Evolutionary conservation across 129 eudicot species (phyloP), one percentile per base, ranked within the genome.

Genomic region (Tanacetum coccineum): DNA sequence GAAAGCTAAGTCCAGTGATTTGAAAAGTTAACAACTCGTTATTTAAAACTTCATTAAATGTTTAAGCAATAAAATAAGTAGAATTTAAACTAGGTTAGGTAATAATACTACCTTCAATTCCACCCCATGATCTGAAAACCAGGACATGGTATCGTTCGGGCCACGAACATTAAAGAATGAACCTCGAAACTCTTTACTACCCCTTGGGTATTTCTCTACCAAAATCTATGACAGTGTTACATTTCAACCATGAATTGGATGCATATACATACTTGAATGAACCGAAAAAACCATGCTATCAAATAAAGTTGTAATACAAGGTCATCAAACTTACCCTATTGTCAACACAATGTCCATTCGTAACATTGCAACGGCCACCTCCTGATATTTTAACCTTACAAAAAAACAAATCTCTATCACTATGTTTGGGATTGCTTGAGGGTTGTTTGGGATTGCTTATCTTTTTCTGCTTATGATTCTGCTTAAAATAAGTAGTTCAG

Each of bases 341-440:
- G 52, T 92, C 98, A 54, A 67, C 73, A 75, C 81, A 86, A 76
- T 85, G 96, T 30, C 98, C 98, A 70, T 92, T 92, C 8, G 98
- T 92, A 64, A 92, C 96, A 40, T 88, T 92, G 80, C 98, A 92
- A 40, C 98, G 79, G 21, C 98, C 98, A 48, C 98, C 96, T 62
- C 98, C 98, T 9, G 98, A 92, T 75, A 88, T 79, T 76, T 92
- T 92, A 62, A 92, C 98, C 98, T 92, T 65, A 19, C 28, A 72
- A 72, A 7, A 62, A 71, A 51, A 3, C 52, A 70, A 70, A 19
- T 11, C 49, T 21, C 36, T 17, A 51, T 44, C 11, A 44, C 6
- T n/a, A 20, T n/a, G n/a, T n/a, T n/a, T n/a, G n/a, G n/a, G n/a
- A n/a, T n/a, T n/a, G n/a, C n/a, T n/a, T n/a, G n/a, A n/a, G n/a